phyloP scores from a whole-genome alignment of 331 rosid species.

The Ulmus americana region DNA sequence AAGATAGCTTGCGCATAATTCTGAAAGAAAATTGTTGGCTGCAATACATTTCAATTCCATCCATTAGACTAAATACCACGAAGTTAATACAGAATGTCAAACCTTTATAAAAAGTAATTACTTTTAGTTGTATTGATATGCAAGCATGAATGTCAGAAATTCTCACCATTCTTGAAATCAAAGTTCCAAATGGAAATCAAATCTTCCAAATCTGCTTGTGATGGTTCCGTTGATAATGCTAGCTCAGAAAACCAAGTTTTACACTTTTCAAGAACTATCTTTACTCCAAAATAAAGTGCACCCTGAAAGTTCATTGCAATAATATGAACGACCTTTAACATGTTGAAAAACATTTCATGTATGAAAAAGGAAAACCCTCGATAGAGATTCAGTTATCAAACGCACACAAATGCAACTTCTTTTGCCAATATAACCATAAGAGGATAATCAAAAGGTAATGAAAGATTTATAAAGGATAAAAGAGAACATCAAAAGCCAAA shows the following conservation, averaged over 20 bases:
- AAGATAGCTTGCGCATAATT: conserved; percentile 54
- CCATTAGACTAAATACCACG: conserved; percentile 26
- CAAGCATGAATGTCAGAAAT: conserved; percentile 4
- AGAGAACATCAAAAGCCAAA: neutral
- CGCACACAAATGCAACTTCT: neutral
- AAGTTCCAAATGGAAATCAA: conserved; percentile 59
- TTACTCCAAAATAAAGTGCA: conserved; percentile 80
- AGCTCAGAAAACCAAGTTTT: conserved; percentile 56
- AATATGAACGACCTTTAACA: neutral
- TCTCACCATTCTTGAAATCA: conserved; percentile 51
- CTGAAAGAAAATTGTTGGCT: conserved; percentile 48
- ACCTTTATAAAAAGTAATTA: neutral
- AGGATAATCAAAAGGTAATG: neutral
- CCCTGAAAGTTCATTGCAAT: conserved; percentile 39
- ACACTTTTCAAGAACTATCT: conserved; percentile 52
- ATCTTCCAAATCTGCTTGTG: conserved; percentile 44
- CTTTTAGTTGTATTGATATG: neutral
- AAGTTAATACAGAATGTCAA: conserved; percentile 7
- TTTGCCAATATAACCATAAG: too few species aligned
- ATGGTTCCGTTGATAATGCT: conserved; percentile 26
- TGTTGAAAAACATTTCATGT: too few species aligned
- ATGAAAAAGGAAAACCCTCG: neutral
- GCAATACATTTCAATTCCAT: conserved; percentile 30
- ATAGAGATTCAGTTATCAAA: neutral
- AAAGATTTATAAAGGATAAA: neutral